Evolutionary conservation across 257 asterid genomes (phyloP).

Genomic region (Craterostigma plantagineum): DNA sequence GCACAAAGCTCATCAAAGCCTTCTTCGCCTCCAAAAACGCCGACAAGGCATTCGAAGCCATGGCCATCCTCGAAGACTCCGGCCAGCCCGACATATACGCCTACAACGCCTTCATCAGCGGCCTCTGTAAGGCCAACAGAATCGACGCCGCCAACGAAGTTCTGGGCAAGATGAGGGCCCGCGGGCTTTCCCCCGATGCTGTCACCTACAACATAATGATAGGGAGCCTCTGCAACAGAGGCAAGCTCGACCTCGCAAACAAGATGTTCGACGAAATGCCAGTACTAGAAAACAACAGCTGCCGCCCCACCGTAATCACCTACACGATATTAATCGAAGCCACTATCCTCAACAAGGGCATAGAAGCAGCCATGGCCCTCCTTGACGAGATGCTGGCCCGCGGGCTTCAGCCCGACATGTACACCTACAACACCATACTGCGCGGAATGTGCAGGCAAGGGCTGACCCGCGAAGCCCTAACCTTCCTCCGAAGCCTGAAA

Average conservation of each 20-base stretch:
- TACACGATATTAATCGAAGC: slow-evolving; percentile 79
- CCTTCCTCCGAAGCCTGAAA: slow-evolving; percentile 41
- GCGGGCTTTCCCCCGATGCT: slow-evolving; percentile 52
- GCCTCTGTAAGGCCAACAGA: slow-evolving; percentile 52
- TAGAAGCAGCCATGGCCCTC: slow-evolving; percentile 52
- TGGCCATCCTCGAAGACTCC: slow-evolving; percentile 41
- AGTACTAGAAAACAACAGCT: slow-evolving; percentile 19
- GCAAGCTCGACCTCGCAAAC: slow-evolving; percentile 50
- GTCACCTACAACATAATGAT: slow-evolving; percentile 75
- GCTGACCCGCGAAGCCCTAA: slow-evolving; percentile 40
- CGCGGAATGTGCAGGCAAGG: slow-evolving; percentile 78
- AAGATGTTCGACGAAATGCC: slow-evolving; percentile 44
- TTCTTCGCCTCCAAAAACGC: slow-evolving; percentile 26
- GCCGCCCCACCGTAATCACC: slow-evolving; percentile 60
- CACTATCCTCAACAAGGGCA: slow-evolving; percentile 42
- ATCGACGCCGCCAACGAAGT: slow-evolving; percentile 54
- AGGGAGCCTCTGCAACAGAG: slow-evolving; percentile 64
- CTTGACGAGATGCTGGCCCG: slow-evolving; percentile 51
- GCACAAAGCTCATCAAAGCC: slow-evolving; percentile 76
- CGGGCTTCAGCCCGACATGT: slow-evolving; percentile 65
- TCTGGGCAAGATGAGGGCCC: slow-evolving; percentile 35
- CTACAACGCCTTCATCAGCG: slow-evolving; percentile 67
- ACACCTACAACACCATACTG: slow-evolving; percentile 54
- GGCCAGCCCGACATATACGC: slow-evolving; percentile 75
- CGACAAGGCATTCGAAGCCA: slow-evolving; percentile 38